Conservation (phyloP, 306 rosid species). For the Ochetophila trinervis region DNA sequence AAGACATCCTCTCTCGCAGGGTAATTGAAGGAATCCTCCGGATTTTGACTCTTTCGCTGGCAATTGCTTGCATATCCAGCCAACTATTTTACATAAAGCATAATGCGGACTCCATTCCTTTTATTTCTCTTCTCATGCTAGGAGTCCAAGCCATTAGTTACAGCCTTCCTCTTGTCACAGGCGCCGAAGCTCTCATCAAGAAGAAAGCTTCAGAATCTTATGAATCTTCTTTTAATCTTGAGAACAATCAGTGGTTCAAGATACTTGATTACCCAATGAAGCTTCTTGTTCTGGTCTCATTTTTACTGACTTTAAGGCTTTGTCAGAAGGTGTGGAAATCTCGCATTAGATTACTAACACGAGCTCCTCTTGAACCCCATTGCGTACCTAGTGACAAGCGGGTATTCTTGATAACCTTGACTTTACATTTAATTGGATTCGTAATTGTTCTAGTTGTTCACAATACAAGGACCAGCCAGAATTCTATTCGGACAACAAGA, state of each 20-base stretch:
- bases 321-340: conserved; percentile 94
- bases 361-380: conserved; percentile 52
- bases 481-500: conserved; percentile 30
- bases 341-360: conserved; percentile 59
- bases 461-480: conserved; percentile 37
- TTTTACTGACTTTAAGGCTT: conserved; percentile 72
- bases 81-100: conserved; percentile 61
- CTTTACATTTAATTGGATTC: conserved; percentile 58
- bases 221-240: conserved; percentile 47
- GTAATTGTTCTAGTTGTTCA: conserved; percentile 51
- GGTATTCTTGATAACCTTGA: conserved; percentile 50
- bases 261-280: conserved; percentile 70
- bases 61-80: conserved; percentile 63
- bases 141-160: conserved; percentile 84
- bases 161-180: conserved; percentile 77
- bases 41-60: conserved; percentile 72
- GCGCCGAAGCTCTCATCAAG: conserved; percentile 79
- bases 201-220: conserved; percentile 47
- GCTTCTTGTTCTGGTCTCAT: conserved; percentile 62
- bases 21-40: conserved; percentile 72
- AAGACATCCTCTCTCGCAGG: conserved; percentile 71
- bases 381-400: conserved; percentile 62
- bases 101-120: conserved; percentile 62
- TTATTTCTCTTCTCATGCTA: conserved; percentile 66
- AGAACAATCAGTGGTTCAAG: conserved; percentile 51